These are phyloP conservation scores for Asclepias syriaca DNA, from an alignment of 257 asterid species.

Conservation along the genomic window DNA sequence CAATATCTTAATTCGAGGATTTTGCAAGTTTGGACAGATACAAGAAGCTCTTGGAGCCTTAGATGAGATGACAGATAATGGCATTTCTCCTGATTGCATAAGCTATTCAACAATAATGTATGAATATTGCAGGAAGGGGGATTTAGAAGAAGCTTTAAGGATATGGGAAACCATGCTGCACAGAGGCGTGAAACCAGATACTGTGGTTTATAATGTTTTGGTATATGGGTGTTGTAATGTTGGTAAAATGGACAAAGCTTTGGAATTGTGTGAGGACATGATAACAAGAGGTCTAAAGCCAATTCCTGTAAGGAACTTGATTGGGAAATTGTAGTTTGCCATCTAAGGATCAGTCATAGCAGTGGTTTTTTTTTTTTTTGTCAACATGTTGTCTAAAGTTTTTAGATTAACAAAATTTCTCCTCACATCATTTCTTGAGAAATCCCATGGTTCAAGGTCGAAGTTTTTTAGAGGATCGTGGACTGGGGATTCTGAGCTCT, in stretches of 20 bases:
- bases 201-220: slow-evolving; percentile 64
- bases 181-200: slow-evolving; percentile 62
- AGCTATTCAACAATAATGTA: slow-evolving; percentile 67
- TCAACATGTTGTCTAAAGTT: background rate
- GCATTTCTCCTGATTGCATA: slow-evolving; percentile 63
- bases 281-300: slow-evolving; percentile 55
- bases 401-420: background rate
- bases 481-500: background rate
- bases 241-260: slow-evolving; percentile 58
- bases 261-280: slow-evolving; percentile 59
- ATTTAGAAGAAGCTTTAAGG: slow-evolving; percentile 52
- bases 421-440: background rate
- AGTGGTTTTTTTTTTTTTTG: background rate
- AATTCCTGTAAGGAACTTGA: slow-evolving; percentile 31
- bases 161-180: slow-evolving; percentile 70
- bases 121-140: slow-evolving; percentile 56
- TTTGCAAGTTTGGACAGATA: slow-evolving; percentile 57
- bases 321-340: slow-evolving; percentile 13
- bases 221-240: slow-evolving; percentile 59
- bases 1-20: slow-evolving; percentile 72
- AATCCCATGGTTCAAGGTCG: slow-evolving; percentile 3
- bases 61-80: slow-evolving; percentile 50
- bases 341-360: background rate
- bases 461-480: slow-evolving; percentile 4
- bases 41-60: slow-evolving; percentile 46